phyloP scores from a whole-genome alignment of 2,329 filamentous ascomycete species.

The Mariannaea elegans region DNA sequence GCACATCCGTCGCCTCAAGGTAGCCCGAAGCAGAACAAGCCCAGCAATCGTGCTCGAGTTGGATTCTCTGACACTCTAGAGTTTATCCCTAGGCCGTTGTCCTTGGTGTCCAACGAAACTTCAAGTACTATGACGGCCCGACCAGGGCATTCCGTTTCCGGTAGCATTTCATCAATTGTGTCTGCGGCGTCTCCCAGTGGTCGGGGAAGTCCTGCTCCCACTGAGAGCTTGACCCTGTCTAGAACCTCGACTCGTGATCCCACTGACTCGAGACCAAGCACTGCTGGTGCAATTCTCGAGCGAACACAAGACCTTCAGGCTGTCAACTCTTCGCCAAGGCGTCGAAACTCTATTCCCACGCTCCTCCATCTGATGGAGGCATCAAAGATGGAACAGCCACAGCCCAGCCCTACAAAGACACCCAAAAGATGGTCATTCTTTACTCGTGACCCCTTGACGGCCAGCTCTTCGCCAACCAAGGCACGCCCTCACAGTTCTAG shows the following conservation, averaged over 20 bases:
- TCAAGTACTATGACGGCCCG: slow-evolving; percentile 78
- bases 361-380: slow-evolving; percentile 54
- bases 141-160: slow-evolving; percentile 76
- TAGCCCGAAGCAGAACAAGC: slow-evolving; percentile 41
- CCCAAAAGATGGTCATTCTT: slow-evolving; percentile 71
- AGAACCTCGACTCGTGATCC: slow-evolving; percentile 52
- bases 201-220: slow-evolving; percentile 49
- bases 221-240: slow-evolving; percentile 37
- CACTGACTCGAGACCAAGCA: slow-evolving; percentile 69
- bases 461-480: slow-evolving; percentile 56
- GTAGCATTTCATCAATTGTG: slow-evolving; percentile 81
- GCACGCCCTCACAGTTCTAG: slow-evolving; percentile 57
- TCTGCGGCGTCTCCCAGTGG: slow-evolving; percentile 62
- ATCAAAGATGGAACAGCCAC: slow-evolving; percentile 45
- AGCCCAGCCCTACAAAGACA: slow-evolving; percentile 60
- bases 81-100: slow-evolving; percentile 83
- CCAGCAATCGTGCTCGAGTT: slow-evolving; percentile 69
- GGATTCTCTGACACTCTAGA: slow-evolving; percentile 87
- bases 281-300: slow-evolving; percentile 75
- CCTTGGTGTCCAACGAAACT: slow-evolving; percentile 84
- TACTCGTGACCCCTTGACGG: slow-evolving; percentile 63
- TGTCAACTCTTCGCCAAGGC: slow-evolving; percentile 50
- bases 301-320: slow-evolving; percentile 43
- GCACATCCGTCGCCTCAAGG: slow-evolving; percentile 12
- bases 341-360: slow-evolving; percentile 69